Evolutionary conservation across 352 stramenopile species (phyloP).

Genomic region (Phytophthora colocasiae): DNA sequence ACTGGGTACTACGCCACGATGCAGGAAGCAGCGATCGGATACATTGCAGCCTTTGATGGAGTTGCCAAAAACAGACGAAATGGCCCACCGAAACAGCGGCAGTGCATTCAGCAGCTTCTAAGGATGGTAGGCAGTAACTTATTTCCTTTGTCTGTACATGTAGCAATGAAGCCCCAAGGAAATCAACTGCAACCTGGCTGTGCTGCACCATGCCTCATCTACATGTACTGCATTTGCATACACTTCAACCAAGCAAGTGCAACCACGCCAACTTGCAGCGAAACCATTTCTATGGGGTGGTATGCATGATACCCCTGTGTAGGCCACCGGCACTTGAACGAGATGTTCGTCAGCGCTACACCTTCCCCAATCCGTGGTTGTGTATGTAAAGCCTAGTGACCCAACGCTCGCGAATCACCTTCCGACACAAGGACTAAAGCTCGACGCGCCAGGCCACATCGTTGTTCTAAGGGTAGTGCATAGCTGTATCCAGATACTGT

Average conservation of each 20-base stretch:
- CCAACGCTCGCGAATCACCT: too few relatives aligned
- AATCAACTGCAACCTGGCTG: background rate
- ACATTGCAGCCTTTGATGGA: conserved; percentile 57
- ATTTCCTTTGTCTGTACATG: background rate
- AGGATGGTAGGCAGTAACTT: background rate
- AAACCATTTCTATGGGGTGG: too few relatives aligned
- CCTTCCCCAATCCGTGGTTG: too few relatives aligned
- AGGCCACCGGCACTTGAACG: too few relatives aligned
- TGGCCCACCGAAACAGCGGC: conserved; percentile 15
- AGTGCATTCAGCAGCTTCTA: conserved; percentile 33
- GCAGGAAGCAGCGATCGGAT: conserved; percentile 76
- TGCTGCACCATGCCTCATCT: background rate
- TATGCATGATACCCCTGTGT: too few relatives aligned
- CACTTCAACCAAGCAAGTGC: background rate
- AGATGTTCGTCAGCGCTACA: too few relatives aligned
- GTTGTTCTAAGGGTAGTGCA: too few relatives aligned
- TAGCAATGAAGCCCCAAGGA: background rate
- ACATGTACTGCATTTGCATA: background rate
- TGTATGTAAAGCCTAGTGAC: too few relatives aligned
- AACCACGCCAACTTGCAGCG: background rate
- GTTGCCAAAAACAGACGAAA: conserved; percentile 11
- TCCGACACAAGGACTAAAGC: too few relatives aligned
- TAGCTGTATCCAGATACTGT: too few relatives aligned
- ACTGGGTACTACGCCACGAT: conserved; percentile 86
- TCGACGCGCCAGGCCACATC: too few relatives aligned